phyloP scores from a whole-genome alignment of 768 basidiomycete genomes.

The Candolleomyces eurysporus region DNA sequence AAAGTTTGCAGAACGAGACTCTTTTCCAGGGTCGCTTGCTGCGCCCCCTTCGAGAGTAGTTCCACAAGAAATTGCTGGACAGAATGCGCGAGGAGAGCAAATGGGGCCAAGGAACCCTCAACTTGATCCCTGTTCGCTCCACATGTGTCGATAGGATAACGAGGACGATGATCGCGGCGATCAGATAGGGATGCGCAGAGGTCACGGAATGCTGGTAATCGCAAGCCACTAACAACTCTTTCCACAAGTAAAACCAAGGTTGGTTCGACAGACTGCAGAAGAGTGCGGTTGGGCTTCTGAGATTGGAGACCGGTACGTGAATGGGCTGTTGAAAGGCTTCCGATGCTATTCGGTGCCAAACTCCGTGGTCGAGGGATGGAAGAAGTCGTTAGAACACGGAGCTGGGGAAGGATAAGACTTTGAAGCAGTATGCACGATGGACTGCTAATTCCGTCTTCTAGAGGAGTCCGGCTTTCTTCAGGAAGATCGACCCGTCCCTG shows the following conservation, averaged over 20 bases:
- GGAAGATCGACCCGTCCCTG: slow-evolving; percentile 1
- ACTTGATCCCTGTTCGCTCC: slow-evolving; percentile 26
- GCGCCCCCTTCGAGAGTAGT: slow-evolving; percentile 36
- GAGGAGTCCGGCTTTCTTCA: not conserved
- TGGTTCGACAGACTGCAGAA: slow-evolving; percentile 10
- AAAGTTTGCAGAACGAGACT: slow-evolving; percentile 11
- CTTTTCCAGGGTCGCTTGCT: slow-evolving; percentile 33
- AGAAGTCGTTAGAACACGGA: not conserved
- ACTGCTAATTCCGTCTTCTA: not conserved
- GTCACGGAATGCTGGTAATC: slow-evolving; percentile 13
- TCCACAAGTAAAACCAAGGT: slow-evolving; percentile 3
- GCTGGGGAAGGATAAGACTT: not conserved
- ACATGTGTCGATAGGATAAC: slow-evolving; percentile 27
- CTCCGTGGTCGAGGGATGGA: not conserved
- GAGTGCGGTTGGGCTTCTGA: not conserved
- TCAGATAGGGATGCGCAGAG: slow-evolving; percentile 6
- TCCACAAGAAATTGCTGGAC: slow-evolving; percentile 32
- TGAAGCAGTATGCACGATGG: not conserved
- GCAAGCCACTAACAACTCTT: slow-evolving; percentile 8
- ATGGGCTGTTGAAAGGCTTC: not conserved
- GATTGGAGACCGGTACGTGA: not conserved
- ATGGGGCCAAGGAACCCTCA: slow-evolving; percentile 36
- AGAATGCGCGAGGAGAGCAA: slow-evolving; percentile 37
- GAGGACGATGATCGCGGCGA: slow-evolving; percentile 3
- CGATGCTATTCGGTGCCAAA: not conserved